Evolutionary conservation across 225 moss, liverwort and hornwort species (phyloP).

Genomic region (Physcomitrium patens): DNA sequence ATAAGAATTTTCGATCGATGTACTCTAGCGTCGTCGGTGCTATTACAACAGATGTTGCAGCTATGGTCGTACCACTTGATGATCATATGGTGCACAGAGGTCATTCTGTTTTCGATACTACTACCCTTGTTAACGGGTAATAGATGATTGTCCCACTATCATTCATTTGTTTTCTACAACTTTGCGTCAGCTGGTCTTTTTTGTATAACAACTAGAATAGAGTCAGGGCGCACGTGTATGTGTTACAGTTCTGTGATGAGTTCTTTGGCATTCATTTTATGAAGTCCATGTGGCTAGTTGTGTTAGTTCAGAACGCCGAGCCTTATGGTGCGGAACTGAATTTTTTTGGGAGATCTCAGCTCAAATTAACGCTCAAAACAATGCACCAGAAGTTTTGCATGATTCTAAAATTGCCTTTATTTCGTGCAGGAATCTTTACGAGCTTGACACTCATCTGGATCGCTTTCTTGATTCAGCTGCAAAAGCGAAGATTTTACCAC

Average conservation of each 20-base stretch:
- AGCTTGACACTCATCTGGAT: conserved; percentile 82
- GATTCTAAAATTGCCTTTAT: conserved; percentile 5
- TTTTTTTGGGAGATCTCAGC: background rate
- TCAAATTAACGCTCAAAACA: background rate
- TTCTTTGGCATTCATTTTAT: no score
- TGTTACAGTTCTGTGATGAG: no score
- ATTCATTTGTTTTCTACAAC: background rate
- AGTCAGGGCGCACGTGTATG: no score
- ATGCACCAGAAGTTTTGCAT: background rate
- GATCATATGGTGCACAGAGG: conserved; percentile 96
- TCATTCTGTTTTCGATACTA: conserved; percentile 90
- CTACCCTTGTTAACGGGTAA: conserved; percentile 68
- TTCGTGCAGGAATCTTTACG: conserved; percentile 78
- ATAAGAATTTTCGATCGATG: conserved; percentile 59
- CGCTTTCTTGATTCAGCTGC: conserved; percentile 82
- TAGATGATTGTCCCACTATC: background rate
- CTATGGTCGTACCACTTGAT: conserved; percentile 88
- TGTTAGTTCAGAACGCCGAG: background rate
- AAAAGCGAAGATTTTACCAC: conserved; percentile 66
- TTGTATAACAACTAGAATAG: background rate
- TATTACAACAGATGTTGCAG: conserved; percentile 86
- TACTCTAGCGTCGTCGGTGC: conserved; percentile 89
- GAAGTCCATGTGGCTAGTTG: background rate
- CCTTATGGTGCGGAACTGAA: conserved; percentile 5
- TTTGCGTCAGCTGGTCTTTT: background rate